Percentiles rank a stretch among this genome's conserved stretches.
phyloP scores from a whole-genome alignment of 257 asterid genomes.

The Primulina huaijiensis region DNA sequence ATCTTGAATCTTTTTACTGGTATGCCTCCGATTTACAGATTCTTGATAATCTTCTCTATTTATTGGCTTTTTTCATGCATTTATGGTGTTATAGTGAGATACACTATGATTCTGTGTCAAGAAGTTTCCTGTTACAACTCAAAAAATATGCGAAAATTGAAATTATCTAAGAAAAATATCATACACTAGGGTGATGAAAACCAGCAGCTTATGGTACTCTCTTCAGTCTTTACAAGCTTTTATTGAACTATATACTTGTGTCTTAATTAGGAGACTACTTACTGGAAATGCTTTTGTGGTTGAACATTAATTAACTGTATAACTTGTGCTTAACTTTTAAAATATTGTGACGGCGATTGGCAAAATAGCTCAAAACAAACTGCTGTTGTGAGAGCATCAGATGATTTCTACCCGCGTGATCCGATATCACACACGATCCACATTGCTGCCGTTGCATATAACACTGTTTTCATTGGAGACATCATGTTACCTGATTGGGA shows the following conservation, averaged over 20 bases:
- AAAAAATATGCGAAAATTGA: background rate
- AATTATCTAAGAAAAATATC: background rate
- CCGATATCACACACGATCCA: constrained; percentile 81
- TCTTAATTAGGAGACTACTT: too few relatives aligned
- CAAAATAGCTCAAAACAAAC: constrained; percentile 81
- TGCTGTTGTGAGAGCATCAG: constrained; percentile 74
- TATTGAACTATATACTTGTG: too few relatives aligned
- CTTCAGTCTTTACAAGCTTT: too few relatives aligned
- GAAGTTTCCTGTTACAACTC: background rate
- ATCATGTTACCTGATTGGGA: constrained; percentile 67
- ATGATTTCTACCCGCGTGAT: constrained; percentile 81
- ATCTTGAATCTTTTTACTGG: constrained; percentile 83
- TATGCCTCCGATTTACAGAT: constrained; percentile 15
- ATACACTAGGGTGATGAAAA: background rate
- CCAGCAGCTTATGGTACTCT: too few relatives aligned
- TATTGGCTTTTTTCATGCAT: background rate
- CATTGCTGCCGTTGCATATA: constrained; percentile 78
- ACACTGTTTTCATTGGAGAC: constrained; percentile 71
- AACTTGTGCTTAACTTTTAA: background rate
- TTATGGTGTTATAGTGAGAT: too few relatives aligned
- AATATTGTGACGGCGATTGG: background rate
- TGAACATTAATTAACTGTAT: background rate
- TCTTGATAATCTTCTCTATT: background rate
- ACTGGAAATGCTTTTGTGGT: background rate
- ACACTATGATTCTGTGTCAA: too few relatives aligned